These are phyloP conservation scores for Protomyces lactucae-debilis DNA, from an alignment of 1,139 yeast species.

Conservation along the genomic window DNA sequence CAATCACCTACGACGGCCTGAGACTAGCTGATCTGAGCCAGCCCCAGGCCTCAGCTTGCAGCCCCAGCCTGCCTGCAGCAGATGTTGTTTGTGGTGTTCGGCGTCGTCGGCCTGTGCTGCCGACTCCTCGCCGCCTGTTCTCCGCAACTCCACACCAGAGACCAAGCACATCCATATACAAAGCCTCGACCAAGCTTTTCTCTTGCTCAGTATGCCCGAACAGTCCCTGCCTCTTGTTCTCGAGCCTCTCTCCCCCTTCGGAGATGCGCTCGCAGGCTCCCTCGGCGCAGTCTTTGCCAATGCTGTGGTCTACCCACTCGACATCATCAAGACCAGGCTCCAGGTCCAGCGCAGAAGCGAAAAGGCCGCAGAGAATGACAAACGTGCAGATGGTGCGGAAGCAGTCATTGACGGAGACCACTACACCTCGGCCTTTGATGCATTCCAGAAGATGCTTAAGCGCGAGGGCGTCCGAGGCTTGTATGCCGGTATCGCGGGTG, in stretches of 20 bases:
- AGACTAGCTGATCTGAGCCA: too few species aligned
- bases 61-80: too few species aligned
- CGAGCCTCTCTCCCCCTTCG: constrained; percentile 46
- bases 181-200: too few species aligned
- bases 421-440: constrained; percentile 16
- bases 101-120: background rate
- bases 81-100: too few species aligned
- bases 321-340: constrained; percentile 71
- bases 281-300: constrained; percentile 79
- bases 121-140: background rate
- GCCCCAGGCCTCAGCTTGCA: too few species aligned
- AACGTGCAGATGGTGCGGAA: constrained; percentile 31
- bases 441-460: constrained; percentile 19
- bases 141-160: background rate
- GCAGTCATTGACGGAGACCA: constrained; percentile 29
- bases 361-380: background rate
- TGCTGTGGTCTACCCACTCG: constrained; percentile 84
- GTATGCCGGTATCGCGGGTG: constrained; percentile 68
- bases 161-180: background rate
- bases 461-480: constrained; percentile 49
- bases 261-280: constrained; percentile 80
- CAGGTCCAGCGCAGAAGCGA: constrained; percentile 45
- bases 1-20: too few species aligned
- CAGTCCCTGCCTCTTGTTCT: constrained; percentile 9
- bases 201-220: background rate